Percentiles rank a stretch among this genome's conserved stretches.
Conservation (phyloP, 2,329 filamentous ascomycete genomes). For the Fusarium metavorans region DNA sequence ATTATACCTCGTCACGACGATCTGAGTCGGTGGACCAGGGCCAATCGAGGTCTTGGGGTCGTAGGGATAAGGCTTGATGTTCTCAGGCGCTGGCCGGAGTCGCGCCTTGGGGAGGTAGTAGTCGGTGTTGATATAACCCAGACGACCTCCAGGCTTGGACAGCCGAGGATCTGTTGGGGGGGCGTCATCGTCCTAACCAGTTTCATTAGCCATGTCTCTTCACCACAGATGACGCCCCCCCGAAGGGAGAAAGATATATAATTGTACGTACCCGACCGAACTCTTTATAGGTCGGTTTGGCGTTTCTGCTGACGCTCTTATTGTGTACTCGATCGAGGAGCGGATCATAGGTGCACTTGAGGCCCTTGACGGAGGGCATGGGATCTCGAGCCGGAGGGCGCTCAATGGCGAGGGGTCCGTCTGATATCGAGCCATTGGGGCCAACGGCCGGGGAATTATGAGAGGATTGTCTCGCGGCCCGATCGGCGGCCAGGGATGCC, state of each 20-base stretch:
- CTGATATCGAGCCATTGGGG: slow-evolving; percentile 50
- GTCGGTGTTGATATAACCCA: slow-evolving; percentile 77
- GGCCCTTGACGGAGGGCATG: slow-evolving; percentile 64
- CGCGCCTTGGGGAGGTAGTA: slow-evolving; percentile 79
- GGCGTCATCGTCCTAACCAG: slow-evolving; percentile 81
- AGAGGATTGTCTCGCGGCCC: slow-evolving; percentile 43
- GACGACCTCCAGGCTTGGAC: slow-evolving; percentile 70
- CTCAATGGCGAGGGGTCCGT: slow-evolving; percentile 50
- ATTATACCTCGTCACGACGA: slow-evolving; percentile 97
- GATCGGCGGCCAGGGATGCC: slow-evolving; percentile 61
- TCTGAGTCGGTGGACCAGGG: slow-evolving; percentile 87
- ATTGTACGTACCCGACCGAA: slow-evolving; percentile 75
- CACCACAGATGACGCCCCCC: slow-evolving; percentile 72
- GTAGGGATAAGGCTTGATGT: slow-evolving; percentile 83
- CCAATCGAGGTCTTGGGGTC: slow-evolving; percentile 87
- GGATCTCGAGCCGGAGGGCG: slow-evolving; percentile 70
- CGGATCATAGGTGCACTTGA: slow-evolving; percentile 72
- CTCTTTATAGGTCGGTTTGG: slow-evolving; percentile 72
- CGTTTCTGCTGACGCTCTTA: slow-evolving; percentile 65
- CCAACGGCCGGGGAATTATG: slow-evolving; percentile 46
- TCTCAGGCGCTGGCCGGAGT: slow-evolving; percentile 79
- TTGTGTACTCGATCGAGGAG: slow-evolving; percentile 63
- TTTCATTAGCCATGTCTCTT: slow-evolving; percentile 69
- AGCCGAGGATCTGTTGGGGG: slow-evolving; percentile 86
- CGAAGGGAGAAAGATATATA: slow-evolving; percentile 53